Evolutionary conservation across 768 basidiomycete species (phyloP).

Genomic region (Tricholoma sp.): DNA sequence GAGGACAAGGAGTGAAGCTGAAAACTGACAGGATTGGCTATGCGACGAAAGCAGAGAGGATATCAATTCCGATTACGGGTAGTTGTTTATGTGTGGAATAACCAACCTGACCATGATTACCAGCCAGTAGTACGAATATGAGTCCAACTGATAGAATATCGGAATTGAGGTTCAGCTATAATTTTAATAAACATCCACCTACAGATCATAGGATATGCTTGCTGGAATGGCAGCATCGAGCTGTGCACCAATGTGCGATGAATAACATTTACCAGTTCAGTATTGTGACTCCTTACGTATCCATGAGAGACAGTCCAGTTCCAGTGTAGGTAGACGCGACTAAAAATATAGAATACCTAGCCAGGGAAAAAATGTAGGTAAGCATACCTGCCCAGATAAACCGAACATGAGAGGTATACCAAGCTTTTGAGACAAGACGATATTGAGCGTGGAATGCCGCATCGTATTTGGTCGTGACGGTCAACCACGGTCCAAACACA

Average conservation of each 20-base stretch:
- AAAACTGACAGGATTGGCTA: conserved; percentile 57
- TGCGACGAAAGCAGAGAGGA: neutral
- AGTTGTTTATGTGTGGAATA: neutral
- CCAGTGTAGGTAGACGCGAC: conserved; percentile 54
- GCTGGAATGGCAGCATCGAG: conserved; percentile 67
- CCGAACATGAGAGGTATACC: conserved; percentile 31
- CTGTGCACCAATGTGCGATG: conserved; percentile 19
- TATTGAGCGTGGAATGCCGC: conserved; percentile 44
- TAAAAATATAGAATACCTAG: conserved; percentile 41
- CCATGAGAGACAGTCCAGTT: conserved; percentile 61
- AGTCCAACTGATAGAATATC: conserved; percentile 34
- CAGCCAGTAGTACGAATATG: conserved; percentile 63
- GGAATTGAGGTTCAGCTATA: neutral
- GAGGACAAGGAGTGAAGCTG: neutral
- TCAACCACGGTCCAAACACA: conserved; percentile 60
- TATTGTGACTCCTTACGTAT: conserved; percentile 35
- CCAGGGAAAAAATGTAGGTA: neutral
- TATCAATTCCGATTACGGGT: neutral
- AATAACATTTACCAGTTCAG: neutral
- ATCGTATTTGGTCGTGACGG: conserved; percentile 39
- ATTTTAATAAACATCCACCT: conserved; percentile 7
- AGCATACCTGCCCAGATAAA: neutral
- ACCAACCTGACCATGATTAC: conserved; percentile 74
- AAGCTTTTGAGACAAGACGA: conserved; percentile 48
- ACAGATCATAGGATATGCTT: conserved; percentile 61